phyloP scores from a whole-genome alignment of 805 yeast genomes.

The Candida sakaeoensis region DNA sequence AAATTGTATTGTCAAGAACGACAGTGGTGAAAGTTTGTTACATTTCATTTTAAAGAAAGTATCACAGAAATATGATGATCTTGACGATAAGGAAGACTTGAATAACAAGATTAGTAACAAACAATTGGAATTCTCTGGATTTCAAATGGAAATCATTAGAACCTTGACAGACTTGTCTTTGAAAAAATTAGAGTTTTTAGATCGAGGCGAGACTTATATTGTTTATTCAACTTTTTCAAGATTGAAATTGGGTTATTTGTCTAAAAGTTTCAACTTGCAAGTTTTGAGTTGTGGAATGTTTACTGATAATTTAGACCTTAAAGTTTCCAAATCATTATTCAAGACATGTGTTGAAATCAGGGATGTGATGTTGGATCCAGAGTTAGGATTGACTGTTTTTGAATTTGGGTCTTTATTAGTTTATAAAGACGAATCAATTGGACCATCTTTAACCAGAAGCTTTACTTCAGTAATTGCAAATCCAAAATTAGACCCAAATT shows the following conservation, averaged over 20 bases:
- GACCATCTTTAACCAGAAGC: conserved; percentile 39
- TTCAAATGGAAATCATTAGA: conserved; percentile 24
- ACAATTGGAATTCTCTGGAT: conserved; percentile 18
- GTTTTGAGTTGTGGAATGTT: conserved; percentile 56
- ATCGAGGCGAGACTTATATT: conserved; percentile 55
- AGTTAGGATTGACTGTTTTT: conserved; percentile 48
- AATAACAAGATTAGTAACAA: conserved; percentile 6
- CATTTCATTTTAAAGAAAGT: conserved; percentile 25
- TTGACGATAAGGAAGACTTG: conserved; percentile 13
- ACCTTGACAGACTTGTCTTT: conserved; percentile 31
- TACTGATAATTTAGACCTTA: conserved; percentile 43
- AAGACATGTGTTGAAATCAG: conserved; percentile 50
- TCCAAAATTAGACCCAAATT: conserved; percentile 42
- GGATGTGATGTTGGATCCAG: conserved; percentile 50
- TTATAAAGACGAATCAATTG: conserved; percentile 34
- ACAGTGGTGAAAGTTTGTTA: conserved; percentile 20
- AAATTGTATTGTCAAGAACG: conserved; percentile 24
- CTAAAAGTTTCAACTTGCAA: conserved; percentile 57
- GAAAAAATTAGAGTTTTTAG: conserved; percentile 44
- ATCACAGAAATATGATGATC: conserved; percentile 18
- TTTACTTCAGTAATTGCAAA: conserved; percentile 54
- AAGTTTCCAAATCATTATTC: conserved; percentile 43
- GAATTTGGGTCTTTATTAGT: conserved; percentile 56
- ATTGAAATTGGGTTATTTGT: conserved; percentile 46
- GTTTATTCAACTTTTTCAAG: conserved; percentile 49